Base-by-base conservation (phyloP, 495 filamentous ascomycete genomes). In the Aspergillus coremiiformis region DNA sequence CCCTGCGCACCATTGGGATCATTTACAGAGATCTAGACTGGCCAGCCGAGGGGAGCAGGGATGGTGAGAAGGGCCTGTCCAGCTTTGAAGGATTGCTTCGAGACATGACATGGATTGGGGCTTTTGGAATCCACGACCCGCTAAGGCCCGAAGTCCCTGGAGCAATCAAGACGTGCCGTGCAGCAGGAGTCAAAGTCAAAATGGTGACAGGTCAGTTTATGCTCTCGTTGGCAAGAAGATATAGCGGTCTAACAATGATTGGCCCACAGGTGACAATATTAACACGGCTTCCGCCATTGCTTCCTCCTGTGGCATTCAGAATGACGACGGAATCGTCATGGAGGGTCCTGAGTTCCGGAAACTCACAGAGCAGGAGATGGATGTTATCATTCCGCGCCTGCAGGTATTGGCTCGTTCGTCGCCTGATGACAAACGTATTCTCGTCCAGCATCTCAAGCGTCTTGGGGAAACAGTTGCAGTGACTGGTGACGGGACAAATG, bases 401-500 rank as follows among this genome's bases (percentile, higher is more conserved):
- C 86, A 89, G 63, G 89, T 95, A 11, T 77, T 95, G 37, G 89
- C 89, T 43, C 84, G 89, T 39, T 94, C 89, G 22, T 89, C 85
- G 35, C 89, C 89, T 11, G 88, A 94, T 48, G 89, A 95, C 65
- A 95, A 95, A 67, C 83, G 85, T 10, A 84, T 90, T 52, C 70
- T 92, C 15, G 87, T 90, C 21, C 78, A 79, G 45, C 78, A 81
- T 23, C 80, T 92, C 30, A 89, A 89, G 67, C 70, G 82, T 21
- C 77, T 83, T 55, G 85, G 84, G 15, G 86, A 90, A 51, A 89
- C 81, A n/a, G 87, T 92, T 30, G 87, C 87, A 39, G 87, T 92
- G 1, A 95, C 89, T 7, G 89, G 89, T 33, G 89, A 95, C 62
- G 89, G 89, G 15, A 95, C 89, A 47, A 95, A 95, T 61, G 89